These are phyloP conservation scores for Endocalyx cinctus DNA, from an alignment of 2,329 filamentous ascomycete species.

Conservation along the genomic window DNA sequence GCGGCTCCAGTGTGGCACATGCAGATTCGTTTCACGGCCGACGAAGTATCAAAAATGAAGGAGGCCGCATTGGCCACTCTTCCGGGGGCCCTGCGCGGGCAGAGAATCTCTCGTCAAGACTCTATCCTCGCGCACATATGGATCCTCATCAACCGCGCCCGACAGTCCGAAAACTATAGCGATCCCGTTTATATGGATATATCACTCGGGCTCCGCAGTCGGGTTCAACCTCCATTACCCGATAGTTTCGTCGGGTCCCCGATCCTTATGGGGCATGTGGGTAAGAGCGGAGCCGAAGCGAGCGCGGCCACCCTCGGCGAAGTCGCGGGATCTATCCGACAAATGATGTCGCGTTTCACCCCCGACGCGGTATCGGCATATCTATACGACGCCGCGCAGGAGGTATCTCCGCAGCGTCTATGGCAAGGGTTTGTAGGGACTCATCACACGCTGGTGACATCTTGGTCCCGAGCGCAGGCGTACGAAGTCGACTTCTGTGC, in stretches of 20 bases:
- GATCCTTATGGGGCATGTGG: constrained; percentile 33
- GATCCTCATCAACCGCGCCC: constrained; percentile 37
- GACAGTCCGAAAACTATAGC: constrained; percentile 18
- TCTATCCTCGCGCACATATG: constrained; percentile 42
- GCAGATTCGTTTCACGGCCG: constrained; percentile 33
- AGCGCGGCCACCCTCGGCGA: constrained; percentile 13
- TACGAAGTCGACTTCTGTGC: constrained; percentile 38
- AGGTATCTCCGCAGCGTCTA: constrained; percentile 40
- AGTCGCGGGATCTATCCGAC: constrained; percentile 29
- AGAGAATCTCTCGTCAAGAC: constrained; percentile 37
- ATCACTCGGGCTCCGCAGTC: constrained; percentile 34
- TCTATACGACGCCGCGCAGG: constrained; percentile 38
- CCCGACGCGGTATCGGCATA: constrained; percentile 32
- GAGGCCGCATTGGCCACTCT: constrained; percentile 7
- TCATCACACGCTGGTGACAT: constrained; percentile 38
- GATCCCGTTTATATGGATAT: constrained; percentile 35
- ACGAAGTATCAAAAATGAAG: constrained; percentile 32
- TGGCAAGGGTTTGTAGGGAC: constrained; percentile 43
- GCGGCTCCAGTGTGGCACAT: constrained; percentile 25
- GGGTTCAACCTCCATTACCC: constrained; percentile 34
- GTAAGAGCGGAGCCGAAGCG: constrained; percentile 12
- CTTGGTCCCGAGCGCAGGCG: constrained; percentile 34
- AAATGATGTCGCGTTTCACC: constrained; percentile 31
- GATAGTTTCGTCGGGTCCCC: constrained; percentile 41
- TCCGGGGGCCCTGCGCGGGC: constrained; percentile 8